Conservation (phyloP, 768 basidiomycete genomes). For the Rhodotorula paludigena region DNA sequence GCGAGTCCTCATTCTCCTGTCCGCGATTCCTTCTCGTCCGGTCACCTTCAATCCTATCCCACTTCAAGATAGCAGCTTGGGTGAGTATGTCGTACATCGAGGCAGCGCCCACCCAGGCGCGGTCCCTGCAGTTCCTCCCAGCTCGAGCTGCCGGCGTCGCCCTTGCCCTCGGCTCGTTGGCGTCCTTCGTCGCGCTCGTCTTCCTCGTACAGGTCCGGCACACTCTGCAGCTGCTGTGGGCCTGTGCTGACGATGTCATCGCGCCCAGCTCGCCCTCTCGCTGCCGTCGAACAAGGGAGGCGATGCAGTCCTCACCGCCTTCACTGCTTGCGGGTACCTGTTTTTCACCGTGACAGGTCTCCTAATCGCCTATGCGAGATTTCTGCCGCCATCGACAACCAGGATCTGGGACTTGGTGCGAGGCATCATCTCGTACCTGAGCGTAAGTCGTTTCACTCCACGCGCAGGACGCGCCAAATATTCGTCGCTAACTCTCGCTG, state of each 20-base stretch:
- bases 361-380: neutral
- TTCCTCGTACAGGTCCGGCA: neutral
- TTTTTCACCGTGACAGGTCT: neutral
- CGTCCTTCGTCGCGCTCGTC: neutral
- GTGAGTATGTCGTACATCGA: slow-evolving; percentile 9
- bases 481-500: neutral
- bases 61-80: too few relatives aligned
- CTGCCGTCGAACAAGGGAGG: neutral
- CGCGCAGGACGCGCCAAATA: too few relatives aligned
- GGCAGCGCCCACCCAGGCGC: neutral
- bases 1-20: too few relatives aligned
- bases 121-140: neutral
- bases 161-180: neutral
- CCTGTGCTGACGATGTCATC: too few relatives aligned
- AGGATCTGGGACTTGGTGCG: neutral
- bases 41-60: too few relatives aligned
- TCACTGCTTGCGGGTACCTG: neutral
- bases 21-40: too few relatives aligned
- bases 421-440: neutral
- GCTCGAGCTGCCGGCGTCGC: neutral
- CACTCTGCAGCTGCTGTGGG: too few relatives aligned
- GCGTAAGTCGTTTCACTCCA: neutral
- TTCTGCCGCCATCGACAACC: neutral
- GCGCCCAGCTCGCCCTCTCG: neutral
- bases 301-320: neutral